Base-by-base conservation (phyloP, 805 yeast genomes). In the Ogataea parapolymorpha region DNA sequence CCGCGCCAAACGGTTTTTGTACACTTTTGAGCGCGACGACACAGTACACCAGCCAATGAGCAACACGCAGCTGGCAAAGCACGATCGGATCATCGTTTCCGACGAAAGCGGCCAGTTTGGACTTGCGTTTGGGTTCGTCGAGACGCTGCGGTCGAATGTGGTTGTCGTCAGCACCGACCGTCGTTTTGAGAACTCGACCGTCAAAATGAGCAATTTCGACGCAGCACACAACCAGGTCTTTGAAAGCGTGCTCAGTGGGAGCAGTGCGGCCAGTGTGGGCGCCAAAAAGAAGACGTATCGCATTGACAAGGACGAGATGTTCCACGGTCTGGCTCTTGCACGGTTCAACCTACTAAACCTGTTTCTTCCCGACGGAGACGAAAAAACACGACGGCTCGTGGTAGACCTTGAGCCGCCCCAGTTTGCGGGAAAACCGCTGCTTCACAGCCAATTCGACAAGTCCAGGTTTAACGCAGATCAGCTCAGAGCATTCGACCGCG, bases 71-170 rank as follows among this genome's bases (percentile, higher is more conserved):
- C 52, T 88, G 2, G 38, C 66, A 0, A 66, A 70, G 27, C 70
- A 74, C 47, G 96, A 90, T 55, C 67, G 78, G 28, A 74, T 90
- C 1, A 69, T 84, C 12, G 66, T 89, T 1, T 88, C 96, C 55
- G 95, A 85, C 58, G 95, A 86, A 51, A 45, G 59, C 0, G 95
- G 95, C 1, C 87, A 84, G 57, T 82, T 82, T 59, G 84, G 86
- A 0, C 54, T 90, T 17, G 79, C 88, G 1, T 70, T 70, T 36
- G 96, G 95, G 0, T 61, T 58, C 32, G 70, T 89, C 4, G 62
- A 66, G 5, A 50, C 57, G 3, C 63, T 84, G 0, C 64, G 71
- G 6, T 62, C 68, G 0, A 65, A 66, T 6, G 50, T 59, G 6
- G 56, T 88, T 2, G 64, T 66, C 1, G 60, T 89, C 2, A 61